Base-by-base conservation (phyloP, 2,329 filamentous ascomycete genomes). In the Plectosphaerella plurivora region DNA sequence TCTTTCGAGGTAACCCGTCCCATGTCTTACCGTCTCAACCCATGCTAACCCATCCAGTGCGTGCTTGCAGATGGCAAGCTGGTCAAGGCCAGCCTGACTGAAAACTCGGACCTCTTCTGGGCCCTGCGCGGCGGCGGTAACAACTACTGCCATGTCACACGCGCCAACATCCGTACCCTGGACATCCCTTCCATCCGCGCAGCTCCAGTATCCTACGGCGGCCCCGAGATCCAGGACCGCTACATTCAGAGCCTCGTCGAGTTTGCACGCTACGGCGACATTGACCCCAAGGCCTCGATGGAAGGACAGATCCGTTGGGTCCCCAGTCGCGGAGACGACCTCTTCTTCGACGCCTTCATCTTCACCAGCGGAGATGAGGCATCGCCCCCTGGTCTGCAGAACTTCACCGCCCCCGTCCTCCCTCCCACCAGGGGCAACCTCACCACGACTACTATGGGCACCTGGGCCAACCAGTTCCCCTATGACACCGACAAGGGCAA, bases 101-200 rank as follows among this genome's bases (percentile, higher is more conserved):
- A 61, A 2, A 62, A 75, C 46, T n/a, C 61, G 0, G 73, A 77
- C 41, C 64, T 78, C 0, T 77, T 65, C 60, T 69, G 65, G 57
- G 74, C 74, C 3, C 63, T 77, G 1, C 68, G 71, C 35, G 74
- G 73, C 9, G 77, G 77, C 4, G 73, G 72, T 9, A 64, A 65
- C 36, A 77, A 75, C 57, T 73, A 73, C 50, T 72, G 70, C 37
- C 61, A 66, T 35, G 58, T 63, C 16, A 61, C 68, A 1, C 56
- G 54, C 53, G 57, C 65, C 28, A 59, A 61, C 25, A 45, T 65
- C 36, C 24, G 48, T 4, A 44, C 41, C 11, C 8, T 44, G 10
- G n/a, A 39, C 16, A 48, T 46, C 16, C 47, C 57, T 18, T 62
- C 66, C 1, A 54, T 42, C 2, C 45, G 56, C 14, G 41, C 51